phyloP scores from a whole-genome alignment of 495 filamentous ascomycete genomes.

The Choiromyces venosus region DNA sequence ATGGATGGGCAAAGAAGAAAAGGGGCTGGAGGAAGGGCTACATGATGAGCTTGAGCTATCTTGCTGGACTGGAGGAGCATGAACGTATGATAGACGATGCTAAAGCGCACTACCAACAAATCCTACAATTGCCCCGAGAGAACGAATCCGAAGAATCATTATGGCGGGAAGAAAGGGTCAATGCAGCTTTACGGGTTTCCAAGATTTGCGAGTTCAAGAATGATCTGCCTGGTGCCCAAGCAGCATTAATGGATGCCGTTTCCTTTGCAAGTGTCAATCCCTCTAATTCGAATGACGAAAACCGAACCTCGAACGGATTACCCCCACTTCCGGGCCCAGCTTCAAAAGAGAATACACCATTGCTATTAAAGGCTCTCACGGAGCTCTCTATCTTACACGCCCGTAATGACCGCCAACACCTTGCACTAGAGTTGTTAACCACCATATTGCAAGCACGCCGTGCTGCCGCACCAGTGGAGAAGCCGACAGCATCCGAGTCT shows the following conservation, averaged over 20 bases:
- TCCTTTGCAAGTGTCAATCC: background rate
- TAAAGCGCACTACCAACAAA: background rate
- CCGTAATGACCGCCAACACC: constrained; percentile 53
- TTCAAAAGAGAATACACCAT: constrained; percentile 46
- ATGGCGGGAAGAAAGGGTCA: constrained; percentile 8
- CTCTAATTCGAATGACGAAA: background rate
- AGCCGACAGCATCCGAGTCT: constrained; percentile 59
- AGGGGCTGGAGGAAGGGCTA: background rate
- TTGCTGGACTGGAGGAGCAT: constrained; percentile 21
- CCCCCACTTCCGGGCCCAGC: constrained; percentile 1
- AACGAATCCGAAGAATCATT: background rate
- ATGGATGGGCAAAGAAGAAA: background rate
- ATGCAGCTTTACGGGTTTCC: constrained; percentile 20
- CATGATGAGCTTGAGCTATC: background rate
- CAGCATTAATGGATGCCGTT: constrained; percentile 16
- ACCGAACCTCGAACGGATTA: background rate
- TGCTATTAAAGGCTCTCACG: constrained; percentile 68
- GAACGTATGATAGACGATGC: background rate
- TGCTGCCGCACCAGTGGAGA: constrained; percentile 15
- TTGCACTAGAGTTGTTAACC: constrained; percentile 77
- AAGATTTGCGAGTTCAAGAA: constrained; percentile 19
- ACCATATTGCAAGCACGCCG: constrained; percentile 73
- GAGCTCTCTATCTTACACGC: constrained; percentile 73
- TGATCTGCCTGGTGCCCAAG: constrained; percentile 9
- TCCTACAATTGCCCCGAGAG: constrained; percentile 7